Evolutionary conservation across 345 rosid species (phyloP), one percentile per base, ranked within the genome.

Genomic region (Mallotus nudiflorus): DNA sequence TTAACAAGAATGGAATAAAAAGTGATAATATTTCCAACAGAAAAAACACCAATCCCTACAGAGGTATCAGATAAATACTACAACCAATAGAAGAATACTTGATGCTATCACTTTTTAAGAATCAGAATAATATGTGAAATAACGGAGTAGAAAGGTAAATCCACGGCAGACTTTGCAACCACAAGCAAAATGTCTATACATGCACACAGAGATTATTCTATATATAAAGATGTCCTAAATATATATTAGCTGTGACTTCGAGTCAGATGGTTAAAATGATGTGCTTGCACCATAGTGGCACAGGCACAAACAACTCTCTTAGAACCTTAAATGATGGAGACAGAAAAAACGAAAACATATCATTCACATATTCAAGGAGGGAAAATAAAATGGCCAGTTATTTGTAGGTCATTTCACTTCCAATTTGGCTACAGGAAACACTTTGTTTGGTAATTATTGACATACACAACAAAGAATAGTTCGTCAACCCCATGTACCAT

Each of bases 1-100:
- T 44, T 46, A 58, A 29, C 31, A 18, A 33, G 69, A 53, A 19
- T 60, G 31, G 22, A 53, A 54, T 62, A 56, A 33, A 65, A 72
- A 53, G 39, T 20, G 12, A 33, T 28, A 33, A 58, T 56, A 35
- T 69, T 65, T 18, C n/a, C n/a, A 59, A 55, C 27, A 15, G 5
- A 52, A 68, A 10, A 29, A 31, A 49, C 40, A 62, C 20, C 39
- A 40, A 45, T 50, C 52, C 27, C 14, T 10, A 25, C 35, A n/a
- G n/a, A 69, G 22, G 27, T 58, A 52, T 50, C 37, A 42, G 70
- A 24, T 62, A 70, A 19, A 57, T 31, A 25, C 53, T 62, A 14
- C 58, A 62, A 31, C 54, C 54, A n/a, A n/a, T n/a, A n/a, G n/a
- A n/a, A n/a, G n/a, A n/a, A n/a, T n/a, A n/a, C n/a, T n/a, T n/a